Base-by-base conservation (phyloP, 192 early-diverging fungal genomes). In the Fimicolochytrium jonesii region DNA sequence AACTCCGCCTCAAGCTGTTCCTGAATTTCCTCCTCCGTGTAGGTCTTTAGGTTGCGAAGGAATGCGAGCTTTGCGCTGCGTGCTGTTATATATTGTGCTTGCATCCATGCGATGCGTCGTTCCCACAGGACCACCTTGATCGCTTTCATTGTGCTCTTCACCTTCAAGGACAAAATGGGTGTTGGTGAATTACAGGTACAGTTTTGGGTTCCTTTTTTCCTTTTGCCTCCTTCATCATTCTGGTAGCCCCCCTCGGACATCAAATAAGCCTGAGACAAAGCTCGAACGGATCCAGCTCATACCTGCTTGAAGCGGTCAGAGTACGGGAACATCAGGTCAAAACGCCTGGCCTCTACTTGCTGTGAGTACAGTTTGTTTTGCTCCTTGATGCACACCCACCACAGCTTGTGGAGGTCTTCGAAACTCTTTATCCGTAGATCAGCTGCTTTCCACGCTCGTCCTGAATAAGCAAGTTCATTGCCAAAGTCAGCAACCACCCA, bases 341-440 rank as follows among this genome's bases (percentile, higher is more conserved):
- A 80, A 62, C 78, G 63, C 17, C 72, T 43, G 2, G 73, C 73
- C 54, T 83, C 81, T n/a, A 64, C 73, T 49, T 72, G 56, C 46
- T 83, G 81, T 17, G 68, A 71, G 7, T 56, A 45, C 37, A 83
- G 69, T 58, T 64, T 62, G 59, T 83, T 83, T 36, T 67, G 56
- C 66, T 83, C 77, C 62, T 83, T 83, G 62, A 77, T 54, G 61
- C 81, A 83, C 33, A 77, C 62, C 74, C 77, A 94, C 96, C 96
- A 98, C 61, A 98, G 77, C 73, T 88, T 90, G 73, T 96, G 96
- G 59, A 98, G 77, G 72, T 98, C 96, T 37, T 98, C 92, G 79
- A 95, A 98, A 45, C 86, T 90, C 81, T 98, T 98, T 58, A 77
- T 67, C 18, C 96, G 82, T 56, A 98, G 81, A 75, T 97, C 96